Percentiles rank a stretch among this genome's conserved stretches.
Conservation (phyloP, 768 basidiomycete species). For the Hirschioporus abietinus region DNA sequence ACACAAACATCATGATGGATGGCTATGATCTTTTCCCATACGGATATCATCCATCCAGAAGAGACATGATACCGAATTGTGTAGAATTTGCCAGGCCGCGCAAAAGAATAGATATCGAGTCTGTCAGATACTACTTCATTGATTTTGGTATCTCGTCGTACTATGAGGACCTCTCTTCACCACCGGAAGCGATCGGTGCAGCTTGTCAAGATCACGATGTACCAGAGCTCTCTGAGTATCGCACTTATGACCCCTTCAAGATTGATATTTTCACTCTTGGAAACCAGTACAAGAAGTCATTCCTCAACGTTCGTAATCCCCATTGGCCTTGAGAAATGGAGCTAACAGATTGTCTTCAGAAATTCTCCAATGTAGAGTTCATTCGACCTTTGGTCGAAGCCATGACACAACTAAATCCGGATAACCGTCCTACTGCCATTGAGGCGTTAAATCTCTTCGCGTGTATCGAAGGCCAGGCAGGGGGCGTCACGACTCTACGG, state of each 20-base stretch:
- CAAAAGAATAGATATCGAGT: neutral
- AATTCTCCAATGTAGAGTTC: constrained; percentile 1
- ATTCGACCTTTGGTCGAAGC: neutral
- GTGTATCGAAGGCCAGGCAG: too few species aligned
- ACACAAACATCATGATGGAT: constrained; percentile 23
- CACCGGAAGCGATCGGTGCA: constrained; percentile 13
- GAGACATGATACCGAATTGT: constrained; percentile 5
- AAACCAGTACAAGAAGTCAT: constrained; percentile 15
- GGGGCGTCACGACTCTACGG: too few species aligned
- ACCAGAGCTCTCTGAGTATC: neutral
- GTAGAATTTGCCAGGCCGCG: neutral
- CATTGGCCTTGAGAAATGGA: neutral
- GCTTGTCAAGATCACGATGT: neutral
- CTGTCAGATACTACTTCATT: constrained; percentile 15
- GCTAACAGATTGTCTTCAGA: neutral
- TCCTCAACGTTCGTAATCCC: neutral
- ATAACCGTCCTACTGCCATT: neutral
- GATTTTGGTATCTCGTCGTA: constrained; percentile 17
- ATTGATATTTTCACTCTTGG: constrained; percentile 25
- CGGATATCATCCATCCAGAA: constrained; percentile 17
- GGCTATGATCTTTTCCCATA: constrained; percentile 12
- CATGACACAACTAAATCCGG: neutral
- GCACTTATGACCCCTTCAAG: constrained; percentile 26
- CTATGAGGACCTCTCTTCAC: constrained; percentile 1
- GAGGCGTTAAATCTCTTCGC: neutral